Conservation (phyloP, 2,329 filamentous ascomycete genomes). For the Aspergillus sp. region DNA sequence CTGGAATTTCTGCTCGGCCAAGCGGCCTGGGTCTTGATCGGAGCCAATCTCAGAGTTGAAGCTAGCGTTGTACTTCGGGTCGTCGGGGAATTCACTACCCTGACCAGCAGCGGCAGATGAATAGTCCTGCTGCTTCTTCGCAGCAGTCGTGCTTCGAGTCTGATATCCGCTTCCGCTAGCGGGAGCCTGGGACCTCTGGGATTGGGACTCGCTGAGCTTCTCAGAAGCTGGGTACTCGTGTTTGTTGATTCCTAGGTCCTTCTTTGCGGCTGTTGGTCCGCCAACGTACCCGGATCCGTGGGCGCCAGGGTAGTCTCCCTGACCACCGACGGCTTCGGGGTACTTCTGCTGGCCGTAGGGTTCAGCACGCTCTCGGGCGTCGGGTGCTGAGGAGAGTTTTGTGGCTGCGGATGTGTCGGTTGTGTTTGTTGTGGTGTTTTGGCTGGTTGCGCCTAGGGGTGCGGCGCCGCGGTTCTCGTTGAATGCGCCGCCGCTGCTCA, state of each 20-base stretch:
- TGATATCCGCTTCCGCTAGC: conserved; percentile 28
- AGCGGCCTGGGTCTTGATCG: conserved; percentile 55
- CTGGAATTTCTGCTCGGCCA: conserved; percentile 43
- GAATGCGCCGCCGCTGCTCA: conserved; percentile 60
- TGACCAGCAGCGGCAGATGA: neutral
- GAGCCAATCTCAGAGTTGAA: conserved; percentile 55
- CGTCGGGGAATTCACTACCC: conserved; percentile 48
- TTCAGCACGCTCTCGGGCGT: conserved; percentile 48
- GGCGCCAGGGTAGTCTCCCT: conserved; percentile 39
- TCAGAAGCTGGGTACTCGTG: conserved; percentile 23
- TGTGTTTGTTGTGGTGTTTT: conserved; percentile 57
- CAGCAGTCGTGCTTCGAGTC: conserved; percentile 28
- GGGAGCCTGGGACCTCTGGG: neutral
- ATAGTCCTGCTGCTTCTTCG: conserved; percentile 3
- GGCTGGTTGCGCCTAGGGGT: conserved; percentile 50
- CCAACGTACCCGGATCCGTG: conserved; percentile 38
- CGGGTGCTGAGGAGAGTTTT: conserved; percentile 49
- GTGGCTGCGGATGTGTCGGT: conserved; percentile 56
- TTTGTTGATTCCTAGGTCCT: conserved; percentile 26
- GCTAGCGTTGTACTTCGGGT: conserved; percentile 49
- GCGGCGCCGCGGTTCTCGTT: conserved; percentile 58
- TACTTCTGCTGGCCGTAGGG: conserved; percentile 44
- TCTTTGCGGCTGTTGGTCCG: conserved; percentile 33
- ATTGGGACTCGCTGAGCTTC: conserved; percentile 9
- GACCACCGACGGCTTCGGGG: conserved; percentile 38